Percentiles rank a stretch among this genome's conserved stretches.
These are phyloP conservation scores for Termitomyces sp. DNA, from an alignment of 768 basidiomycete species.

Conservation along the genomic window DNA sequence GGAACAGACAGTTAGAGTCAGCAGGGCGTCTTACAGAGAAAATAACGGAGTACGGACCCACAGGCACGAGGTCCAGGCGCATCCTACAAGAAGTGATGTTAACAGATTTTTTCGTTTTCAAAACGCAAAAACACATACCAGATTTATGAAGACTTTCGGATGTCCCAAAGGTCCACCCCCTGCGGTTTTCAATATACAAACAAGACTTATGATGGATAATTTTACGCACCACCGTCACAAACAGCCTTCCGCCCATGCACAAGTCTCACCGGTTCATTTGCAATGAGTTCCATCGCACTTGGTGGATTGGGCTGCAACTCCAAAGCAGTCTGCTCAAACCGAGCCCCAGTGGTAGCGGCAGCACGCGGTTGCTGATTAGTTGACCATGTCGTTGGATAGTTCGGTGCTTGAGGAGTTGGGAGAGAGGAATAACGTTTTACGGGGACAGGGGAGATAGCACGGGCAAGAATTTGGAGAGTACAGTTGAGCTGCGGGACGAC, in stretches of 20 bases:
- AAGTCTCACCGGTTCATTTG: conserved; percentile 77
- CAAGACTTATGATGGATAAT: neutral
- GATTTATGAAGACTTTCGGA: conserved; percentile 93
- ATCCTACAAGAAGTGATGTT: conserved; percentile 45
- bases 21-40: conserved; percentile 3
- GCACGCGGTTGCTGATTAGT: conserved; percentile 73
- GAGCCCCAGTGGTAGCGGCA: conserved; percentile 52
- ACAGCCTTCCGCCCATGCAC: conserved; percentile 80
- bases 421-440: conserved; percentile 23
- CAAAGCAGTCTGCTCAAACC: conserved; percentile 91
- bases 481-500: conserved; percentile 25
- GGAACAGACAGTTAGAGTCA: conserved; percentile 13
- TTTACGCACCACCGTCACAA: conserved; percentile 88
- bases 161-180: conserved; percentile 95
- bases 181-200: conserved; percentile 31
- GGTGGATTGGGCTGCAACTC: conserved; percentile 84
- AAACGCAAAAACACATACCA: conserved; percentile 46
- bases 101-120: neutral
- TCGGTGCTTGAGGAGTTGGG: conserved; percentile 70
- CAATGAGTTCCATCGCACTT: conserved; percentile 88
- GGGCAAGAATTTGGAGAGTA: conserved; percentile 21
- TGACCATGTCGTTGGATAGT: conserved; percentile 80
- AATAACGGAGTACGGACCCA: conserved; percentile 56
- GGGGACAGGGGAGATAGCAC: conserved; percentile 24
- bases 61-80: conserved; percentile 82